These are phyloP conservation scores for Lathyrus tuberosus DNA, from an alignment of 306 rosid genomes.

Conservation along the genomic window DNA sequence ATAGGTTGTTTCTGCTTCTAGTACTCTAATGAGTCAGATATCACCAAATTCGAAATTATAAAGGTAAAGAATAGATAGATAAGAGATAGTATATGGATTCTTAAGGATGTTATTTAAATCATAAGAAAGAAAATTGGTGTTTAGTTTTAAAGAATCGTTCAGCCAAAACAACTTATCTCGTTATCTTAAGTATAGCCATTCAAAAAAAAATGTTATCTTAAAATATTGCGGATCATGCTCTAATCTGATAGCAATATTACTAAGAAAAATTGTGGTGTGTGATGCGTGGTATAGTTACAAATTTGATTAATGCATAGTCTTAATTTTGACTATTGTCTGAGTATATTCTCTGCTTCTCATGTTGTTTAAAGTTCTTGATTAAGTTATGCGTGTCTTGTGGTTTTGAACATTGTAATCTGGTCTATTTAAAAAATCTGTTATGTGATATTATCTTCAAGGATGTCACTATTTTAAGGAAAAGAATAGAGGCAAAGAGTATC, in stretches of 20 bases:
- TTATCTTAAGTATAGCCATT: not conserved
- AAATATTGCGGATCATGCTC: not conserved
- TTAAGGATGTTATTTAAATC: not conserved
- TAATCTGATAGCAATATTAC: slow-evolving; percentile 11
- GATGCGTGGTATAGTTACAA: not conserved
- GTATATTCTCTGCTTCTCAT: not conserved
- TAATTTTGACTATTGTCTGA: not conserved
- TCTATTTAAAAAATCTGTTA: too few species aligned
- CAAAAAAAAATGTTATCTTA: too few species aligned
- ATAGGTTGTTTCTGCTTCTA: too few species aligned
- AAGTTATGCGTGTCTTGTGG: not conserved
- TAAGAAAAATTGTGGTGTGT: not conserved
- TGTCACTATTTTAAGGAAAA: too few species aligned
- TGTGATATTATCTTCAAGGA: too few species aligned
- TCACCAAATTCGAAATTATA: not conserved
- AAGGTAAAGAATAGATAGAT: not conserved
- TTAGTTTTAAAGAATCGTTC: slow-evolving; percentile 1
- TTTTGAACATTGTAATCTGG: too few species aligned
- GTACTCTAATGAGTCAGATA: not conserved
- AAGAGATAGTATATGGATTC: not conserved
- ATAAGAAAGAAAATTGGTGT: not conserved
- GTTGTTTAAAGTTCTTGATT: not conserved
- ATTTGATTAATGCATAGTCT: not conserved
- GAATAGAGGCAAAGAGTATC: too few species aligned
- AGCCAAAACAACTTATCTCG: too few species aligned